These are phyloP conservation scores for Exophiala calicioides DNA, from an alignment of 2,329 filamentous ascomycete species.

Conservation along the genomic window DNA sequence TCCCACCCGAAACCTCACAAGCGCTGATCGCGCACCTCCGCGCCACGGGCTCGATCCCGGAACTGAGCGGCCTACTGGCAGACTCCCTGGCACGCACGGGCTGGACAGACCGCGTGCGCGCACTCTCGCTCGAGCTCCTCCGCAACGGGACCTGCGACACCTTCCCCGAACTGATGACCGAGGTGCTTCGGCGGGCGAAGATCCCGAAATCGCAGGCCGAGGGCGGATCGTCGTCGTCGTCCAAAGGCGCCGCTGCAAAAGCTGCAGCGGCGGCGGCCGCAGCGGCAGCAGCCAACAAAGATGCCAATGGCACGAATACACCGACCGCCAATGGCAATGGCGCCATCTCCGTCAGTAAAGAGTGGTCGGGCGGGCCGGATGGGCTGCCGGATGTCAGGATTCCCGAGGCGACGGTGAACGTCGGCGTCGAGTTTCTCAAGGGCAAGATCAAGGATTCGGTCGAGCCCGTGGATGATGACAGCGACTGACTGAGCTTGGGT, in stretches of 20 bases:
- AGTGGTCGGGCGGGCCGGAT: slow-evolving; percentile 40
- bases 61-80: slow-evolving; percentile 57
- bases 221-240: too few species aligned
- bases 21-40: slow-evolving; percentile 29
- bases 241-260: slow-evolving; percentile 30
- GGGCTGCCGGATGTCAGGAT: slow-evolving; percentile 48
- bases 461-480: slow-evolving; percentile 45
- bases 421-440: slow-evolving; percentile 54
- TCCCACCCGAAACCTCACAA: slow-evolving; percentile 21
- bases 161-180: slow-evolving; percentile 57
- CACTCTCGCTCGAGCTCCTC: slow-evolving; percentile 57
- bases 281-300: slow-evolving; percentile 15
- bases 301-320: slow-evolving; percentile 16
- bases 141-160: slow-evolving; percentile 59
- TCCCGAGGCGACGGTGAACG: slow-evolving; percentile 51
- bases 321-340: slow-evolving; percentile 21
- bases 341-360: slow-evolving; percentile 37
- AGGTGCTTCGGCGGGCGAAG: slow-evolving; percentile 52
- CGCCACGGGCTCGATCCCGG: slow-evolving; percentile 50
- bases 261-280: slow-evolving; percentile 30
- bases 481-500: slow-evolving; percentile 17
- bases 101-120: slow-evolving; percentile 59
- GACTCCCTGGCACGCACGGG: slow-evolving; percentile 59
- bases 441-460: slow-evolving; percentile 55
- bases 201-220: slow-evolving; percentile 30